Base-by-base conservation (phyloP, 495 filamentous ascomycete species). In the Annulohypoxylon moriforme region DNA sequence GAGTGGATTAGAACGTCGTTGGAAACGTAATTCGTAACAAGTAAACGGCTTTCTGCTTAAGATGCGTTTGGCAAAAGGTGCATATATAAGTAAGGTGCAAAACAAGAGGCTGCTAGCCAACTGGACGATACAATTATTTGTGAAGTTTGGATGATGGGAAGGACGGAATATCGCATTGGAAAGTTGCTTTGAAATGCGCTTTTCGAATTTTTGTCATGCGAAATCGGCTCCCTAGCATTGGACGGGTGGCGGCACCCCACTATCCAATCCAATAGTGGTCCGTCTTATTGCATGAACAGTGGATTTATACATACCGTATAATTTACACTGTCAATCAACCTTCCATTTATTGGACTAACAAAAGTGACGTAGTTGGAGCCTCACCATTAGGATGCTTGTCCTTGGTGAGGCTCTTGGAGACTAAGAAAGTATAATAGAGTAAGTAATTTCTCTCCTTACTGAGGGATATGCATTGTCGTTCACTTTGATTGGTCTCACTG, bases 181-280 rank as follows among this genome's bases (percentile, higher is more conserved):
- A 38, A 61, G 20, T 57, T 81, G 78, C 78, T 81, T 81, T 81
- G 79, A 82, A 82, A 82, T 80, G 68, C 71, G 36, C 44, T 50
- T 72, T 75, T 40, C 60, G 50, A 58, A 77, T 77, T 80, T 68
- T 66, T 66, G 65, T 64, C 60, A 73, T 73, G 71, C 71, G 71
- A 69, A 73, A 73, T 73, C 71, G 71, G 71, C 65, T 31, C 25
- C 13, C 20, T 62, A n/a, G 61, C 34, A 73, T 73, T 73, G 71
- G 70, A 49, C 52, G 55, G 61, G 60, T 64, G 66, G 71, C 50
- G 66, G 61, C 40, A 25, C 47, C 64, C 55, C 57, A 46, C 64
- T 60, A 49, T 7, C 31, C 3, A 53, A 29, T 2, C 6, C 6
- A 6, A 29, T n/a, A 38, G 14, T n/a, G 40, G 40, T 5, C 53